These are phyloP conservation scores for Chalciporus sphaerocephalus DNA, from an alignment of 768 basidiomycete genomes.

Conservation along the genomic window DNA sequence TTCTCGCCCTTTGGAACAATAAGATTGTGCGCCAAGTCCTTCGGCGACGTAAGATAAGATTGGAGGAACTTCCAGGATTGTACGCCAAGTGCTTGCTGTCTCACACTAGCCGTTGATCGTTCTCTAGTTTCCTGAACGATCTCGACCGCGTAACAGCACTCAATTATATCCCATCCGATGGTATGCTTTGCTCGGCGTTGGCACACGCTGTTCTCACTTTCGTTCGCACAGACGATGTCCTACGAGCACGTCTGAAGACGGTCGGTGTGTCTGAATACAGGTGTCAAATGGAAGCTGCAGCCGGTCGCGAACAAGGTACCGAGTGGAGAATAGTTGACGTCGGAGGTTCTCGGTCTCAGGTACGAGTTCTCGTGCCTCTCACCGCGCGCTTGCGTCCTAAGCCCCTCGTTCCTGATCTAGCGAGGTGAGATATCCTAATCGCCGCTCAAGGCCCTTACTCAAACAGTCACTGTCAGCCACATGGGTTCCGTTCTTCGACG, in stretches of 20 bases:
- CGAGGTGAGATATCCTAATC: constrained; percentile 26
- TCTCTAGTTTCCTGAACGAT: constrained; percentile 45
- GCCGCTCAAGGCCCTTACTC: constrained; percentile 7
- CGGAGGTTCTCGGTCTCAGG: constrained; percentile 50
- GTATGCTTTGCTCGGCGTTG: constrained; percentile 22
- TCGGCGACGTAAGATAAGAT: constrained; percentile 40
- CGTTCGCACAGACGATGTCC: constrained; percentile 42
- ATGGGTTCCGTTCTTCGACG: constrained; percentile 56
- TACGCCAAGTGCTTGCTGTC: constrained; percentile 17
- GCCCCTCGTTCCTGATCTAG: constrained; percentile 21
- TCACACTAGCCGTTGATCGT: neutral
- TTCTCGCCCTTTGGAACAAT: constrained; percentile 45
- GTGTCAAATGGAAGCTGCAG: constrained; percentile 70
- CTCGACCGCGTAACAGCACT: constrained; percentile 44
- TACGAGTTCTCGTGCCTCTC: constrained; percentile 22
- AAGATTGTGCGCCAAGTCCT: constrained; percentile 41
- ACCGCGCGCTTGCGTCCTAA: constrained; percentile 4
- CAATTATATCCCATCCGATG: constrained; percentile 45
- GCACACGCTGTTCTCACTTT: constrained; percentile 6
- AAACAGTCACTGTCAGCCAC: constrained; percentile 31
- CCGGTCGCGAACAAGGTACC: constrained; percentile 45
- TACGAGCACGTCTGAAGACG: constrained; percentile 51
- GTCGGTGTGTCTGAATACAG: constrained; percentile 80
- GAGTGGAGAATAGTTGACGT: constrained; percentile 56
- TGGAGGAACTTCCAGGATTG: constrained; percentile 52